Conservation (phyloP, 2,329 filamentous ascomycete species). For the Onygenales sp. region DNA sequence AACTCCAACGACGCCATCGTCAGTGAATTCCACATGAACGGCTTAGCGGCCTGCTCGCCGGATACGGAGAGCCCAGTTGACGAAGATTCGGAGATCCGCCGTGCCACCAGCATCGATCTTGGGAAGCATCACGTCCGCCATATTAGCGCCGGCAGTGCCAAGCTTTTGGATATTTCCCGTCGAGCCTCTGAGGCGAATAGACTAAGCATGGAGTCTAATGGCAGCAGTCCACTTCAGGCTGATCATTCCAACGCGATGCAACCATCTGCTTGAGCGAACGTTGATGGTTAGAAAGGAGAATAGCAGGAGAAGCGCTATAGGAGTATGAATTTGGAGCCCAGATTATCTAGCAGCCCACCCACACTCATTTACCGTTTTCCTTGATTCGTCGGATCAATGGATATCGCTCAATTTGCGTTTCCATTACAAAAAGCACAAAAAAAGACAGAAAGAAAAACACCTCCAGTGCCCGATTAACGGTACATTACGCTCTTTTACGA, state of each 20-base stretch:
- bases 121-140: conserved; percentile 57
- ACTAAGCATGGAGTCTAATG: conserved; percentile 6
- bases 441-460: neutral
- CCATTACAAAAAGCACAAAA: neutral
- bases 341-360: conserved; percentile 3
- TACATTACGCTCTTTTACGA: neutral
- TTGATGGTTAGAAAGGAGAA: neutral
- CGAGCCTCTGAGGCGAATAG: conserved; percentile 44
- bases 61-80: conserved; percentile 25
- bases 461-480: neutral
- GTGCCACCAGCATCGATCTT: conserved; percentile 62
- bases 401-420: neutral
- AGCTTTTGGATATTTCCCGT: conserved; percentile 58
- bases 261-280: neutral
- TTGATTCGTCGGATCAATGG: conserved; percentile 6
- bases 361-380: conserved; percentile 22
- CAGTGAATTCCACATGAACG: conserved; percentile 38
- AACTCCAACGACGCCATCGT: conserved; percentile 54
- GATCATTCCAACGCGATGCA: neutral
- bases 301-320: neutral
- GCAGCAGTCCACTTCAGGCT: neutral
- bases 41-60: conserved; percentile 21
- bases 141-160: conserved; percentile 70
- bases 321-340: neutral
- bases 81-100: conserved; percentile 38